Percentiles rank a stretch among this genome's conserved stretches.
These are phyloP conservation scores for Podaxis pistillaris DNA, from an alignment of 768 basidiomycete genomes.

Conservation along the genomic window DNA sequence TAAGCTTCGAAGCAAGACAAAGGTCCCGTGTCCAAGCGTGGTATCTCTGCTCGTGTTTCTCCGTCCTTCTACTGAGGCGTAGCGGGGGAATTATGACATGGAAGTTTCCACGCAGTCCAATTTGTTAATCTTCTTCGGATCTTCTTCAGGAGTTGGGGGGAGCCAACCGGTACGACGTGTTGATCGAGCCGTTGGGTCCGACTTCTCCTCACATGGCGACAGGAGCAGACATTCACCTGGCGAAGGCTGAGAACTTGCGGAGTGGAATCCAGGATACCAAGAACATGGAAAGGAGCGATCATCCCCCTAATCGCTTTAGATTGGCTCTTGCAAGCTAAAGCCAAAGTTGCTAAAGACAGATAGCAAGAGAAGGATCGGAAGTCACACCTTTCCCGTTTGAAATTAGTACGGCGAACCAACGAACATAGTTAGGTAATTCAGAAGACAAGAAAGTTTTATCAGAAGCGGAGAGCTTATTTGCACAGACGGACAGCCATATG, in stretches of 20 bases:
- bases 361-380: too few relatives aligned
- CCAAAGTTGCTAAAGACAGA: neutral
- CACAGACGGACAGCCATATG: neutral
- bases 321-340: neutral
- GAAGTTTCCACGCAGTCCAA: neutral
- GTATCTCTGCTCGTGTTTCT: neutral
- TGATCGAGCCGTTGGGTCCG: neutral
- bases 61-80: neutral
- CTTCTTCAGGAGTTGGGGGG: neutral
- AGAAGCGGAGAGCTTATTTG: neutral
- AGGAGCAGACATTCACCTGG: neutral
- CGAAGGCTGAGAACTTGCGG: neutral
- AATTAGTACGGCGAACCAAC: too few relatives aligned
- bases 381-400: too few relatives aligned
- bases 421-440: too few relatives aligned
- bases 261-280: neutral
- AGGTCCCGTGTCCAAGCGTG: neutral
- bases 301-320: neutral
- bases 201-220: neutral
- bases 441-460: too few relatives aligned
- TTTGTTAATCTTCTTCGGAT: neutral
- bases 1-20: neutral
- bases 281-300: neutral
- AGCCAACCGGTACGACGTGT: neutral
- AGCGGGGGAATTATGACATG: neutral